phyloP scores from a whole-genome alignment of 2,329 filamentous ascomycete genomes.

The Cryphonectria nitschkei region DNA sequence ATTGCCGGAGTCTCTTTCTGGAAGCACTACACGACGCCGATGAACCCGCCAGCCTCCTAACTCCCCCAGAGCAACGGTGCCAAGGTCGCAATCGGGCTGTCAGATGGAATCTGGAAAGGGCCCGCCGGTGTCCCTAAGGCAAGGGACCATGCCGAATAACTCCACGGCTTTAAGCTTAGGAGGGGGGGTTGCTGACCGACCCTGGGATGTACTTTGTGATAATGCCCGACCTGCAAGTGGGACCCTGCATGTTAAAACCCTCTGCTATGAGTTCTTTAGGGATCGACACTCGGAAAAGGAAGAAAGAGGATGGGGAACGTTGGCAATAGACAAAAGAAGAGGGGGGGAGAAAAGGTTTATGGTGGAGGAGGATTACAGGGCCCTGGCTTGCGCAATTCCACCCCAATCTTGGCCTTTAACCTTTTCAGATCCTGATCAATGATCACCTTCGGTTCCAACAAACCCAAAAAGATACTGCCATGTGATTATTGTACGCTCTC shows the following conservation, averaged over 20 bases:
- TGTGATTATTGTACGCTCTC: background rate
- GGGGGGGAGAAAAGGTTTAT: background rate
- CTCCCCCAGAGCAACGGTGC: background rate
- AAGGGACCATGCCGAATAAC: background rate
- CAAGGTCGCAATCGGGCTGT: constrained; percentile 4
- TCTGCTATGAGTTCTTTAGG: background rate
- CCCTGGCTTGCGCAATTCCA: background rate
- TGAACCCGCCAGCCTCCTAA: background rate
- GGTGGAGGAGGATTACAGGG: background rate
- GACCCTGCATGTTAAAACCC: background rate
- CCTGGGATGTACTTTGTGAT: background rate
- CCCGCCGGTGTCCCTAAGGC: background rate
- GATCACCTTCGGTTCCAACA: constrained; percentile 3
- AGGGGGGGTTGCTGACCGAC: background rate
- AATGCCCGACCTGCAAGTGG: constrained; percentile 4
- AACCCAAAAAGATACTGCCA: background rate
- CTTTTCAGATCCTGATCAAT: background rate
- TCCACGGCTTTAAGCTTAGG: constrained; percentile 4
- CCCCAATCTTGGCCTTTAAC: background rate
- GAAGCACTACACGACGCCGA: constrained; percentile 9
- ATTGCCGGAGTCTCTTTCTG: constrained; percentile 13
- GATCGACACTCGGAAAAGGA: constrained; percentile 5
- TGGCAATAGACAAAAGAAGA: background rate
- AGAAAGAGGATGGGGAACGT: background rate
- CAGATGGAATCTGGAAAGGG: background rate